These are phyloP conservation scores for Tulasnella sp. DNA, from an alignment of 768 basidiomycete species.

Conservation along the genomic window DNA sequence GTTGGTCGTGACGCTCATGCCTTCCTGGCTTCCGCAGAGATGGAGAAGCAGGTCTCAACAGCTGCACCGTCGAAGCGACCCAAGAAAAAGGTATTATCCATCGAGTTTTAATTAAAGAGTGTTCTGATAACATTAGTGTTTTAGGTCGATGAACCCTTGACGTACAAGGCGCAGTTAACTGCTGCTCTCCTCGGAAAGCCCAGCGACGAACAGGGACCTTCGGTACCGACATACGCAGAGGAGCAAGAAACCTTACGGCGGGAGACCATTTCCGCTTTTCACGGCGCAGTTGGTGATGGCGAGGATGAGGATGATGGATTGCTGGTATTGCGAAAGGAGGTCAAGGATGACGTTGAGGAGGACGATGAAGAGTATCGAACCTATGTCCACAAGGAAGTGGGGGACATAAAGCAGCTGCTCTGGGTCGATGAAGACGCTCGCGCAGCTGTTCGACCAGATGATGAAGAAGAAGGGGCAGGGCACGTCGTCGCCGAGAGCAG, in stretches of 20 bases:
- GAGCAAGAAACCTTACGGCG: constrained; percentile 67
- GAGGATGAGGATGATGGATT: constrained; percentile 47
- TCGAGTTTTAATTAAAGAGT: background rate
- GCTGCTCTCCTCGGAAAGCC: constrained; percentile 48
- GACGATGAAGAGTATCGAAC: constrained; percentile 82
- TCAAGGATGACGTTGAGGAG: constrained; percentile 60
- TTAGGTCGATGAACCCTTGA: constrained; percentile 51
- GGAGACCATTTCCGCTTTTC: constrained; percentile 84
- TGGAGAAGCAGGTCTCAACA: constrained; percentile 38
- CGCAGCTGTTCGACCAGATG: constrained; percentile 23
- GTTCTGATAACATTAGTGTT: background rate
- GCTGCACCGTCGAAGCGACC: constrained; percentile 24
- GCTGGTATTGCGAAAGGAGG: constrained; percentile 66
- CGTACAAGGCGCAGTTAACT: constrained; percentile 64
- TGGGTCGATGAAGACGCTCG: constrained; percentile 39
- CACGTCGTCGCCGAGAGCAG: constrained; percentile 28
- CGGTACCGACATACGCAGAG: constrained; percentile 58
- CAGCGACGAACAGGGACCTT: constrained; percentile 32
- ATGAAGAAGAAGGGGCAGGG: constrained; percentile 29
- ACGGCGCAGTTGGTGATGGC: constrained; percentile 34
- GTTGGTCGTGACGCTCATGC: background rate
- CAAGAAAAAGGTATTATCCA: constrained; percentile 45
- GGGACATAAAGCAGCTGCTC: constrained; percentile 61
- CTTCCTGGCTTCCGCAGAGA: constrained; percentile 49
- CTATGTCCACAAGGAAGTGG: constrained; percentile 76